Conservation (phyloP, 2,329 filamentous ascomycete species). For the Hymenoscyphus salicellus region DNA sequence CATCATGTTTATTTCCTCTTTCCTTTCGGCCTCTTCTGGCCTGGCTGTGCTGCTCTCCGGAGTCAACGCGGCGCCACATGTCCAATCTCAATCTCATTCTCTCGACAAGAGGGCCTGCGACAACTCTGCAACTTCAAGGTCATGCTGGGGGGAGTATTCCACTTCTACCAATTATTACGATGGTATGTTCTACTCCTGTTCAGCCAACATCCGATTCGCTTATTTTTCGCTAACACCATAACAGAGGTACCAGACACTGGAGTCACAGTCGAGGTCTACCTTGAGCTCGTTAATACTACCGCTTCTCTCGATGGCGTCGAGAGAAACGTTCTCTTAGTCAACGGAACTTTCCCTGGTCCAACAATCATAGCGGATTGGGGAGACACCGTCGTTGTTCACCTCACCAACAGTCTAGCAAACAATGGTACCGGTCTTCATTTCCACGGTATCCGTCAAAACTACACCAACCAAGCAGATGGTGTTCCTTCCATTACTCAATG, state of each 20-base stretch:
- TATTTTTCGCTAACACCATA: no score
- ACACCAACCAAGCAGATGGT: constrained; percentile 46
- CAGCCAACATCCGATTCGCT: no score
- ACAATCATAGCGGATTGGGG: constrained; percentile 28
- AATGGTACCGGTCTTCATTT: constrained; percentile 46
- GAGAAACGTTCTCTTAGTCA: constrained; percentile 50
- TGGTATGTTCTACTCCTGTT: no score
- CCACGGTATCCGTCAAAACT: constrained; percentile 47
- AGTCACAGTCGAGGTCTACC: constrained; percentile 46
- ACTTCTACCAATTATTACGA: constrained; percentile 40
- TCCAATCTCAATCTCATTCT: constrained; percentile 5
- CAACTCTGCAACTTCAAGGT: constrained; percentile 26
- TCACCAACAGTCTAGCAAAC: constrained; percentile 61
- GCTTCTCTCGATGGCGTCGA: constrained; percentile 38
- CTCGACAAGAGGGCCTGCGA: constrained; percentile 21
- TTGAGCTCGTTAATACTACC: constrained; percentile 29
- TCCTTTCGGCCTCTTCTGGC: background rate
- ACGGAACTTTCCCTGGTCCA: constrained; percentile 37
- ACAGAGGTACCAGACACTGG: constrained; percentile 40
- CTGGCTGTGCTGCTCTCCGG: constrained; percentile 14
- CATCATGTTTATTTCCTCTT: constrained; percentile 10
- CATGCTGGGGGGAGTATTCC: constrained; percentile 40
- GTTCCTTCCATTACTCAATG: constrained; percentile 45
- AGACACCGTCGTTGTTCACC: constrained; percentile 49
- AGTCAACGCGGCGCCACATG: constrained; percentile 18